Percentiles rank a stretch among this genome's conserved stretches.
Conservation (phyloP, 176 grass and related monocot genomes). For the Microstegium vimineum region DNA sequence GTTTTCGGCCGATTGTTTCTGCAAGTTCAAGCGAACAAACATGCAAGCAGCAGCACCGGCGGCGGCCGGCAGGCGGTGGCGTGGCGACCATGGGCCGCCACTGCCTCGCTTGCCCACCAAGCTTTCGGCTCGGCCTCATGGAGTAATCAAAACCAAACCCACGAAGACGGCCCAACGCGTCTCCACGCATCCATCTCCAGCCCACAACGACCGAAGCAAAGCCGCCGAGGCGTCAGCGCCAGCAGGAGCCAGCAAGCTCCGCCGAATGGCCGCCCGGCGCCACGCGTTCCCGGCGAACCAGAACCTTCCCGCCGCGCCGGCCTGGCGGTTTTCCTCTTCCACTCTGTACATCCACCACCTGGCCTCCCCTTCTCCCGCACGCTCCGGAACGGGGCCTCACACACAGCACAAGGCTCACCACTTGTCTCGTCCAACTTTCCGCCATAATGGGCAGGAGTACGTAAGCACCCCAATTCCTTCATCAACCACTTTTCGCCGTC, state of each 20-base stretch:
- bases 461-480: slow-evolving; percentile 16
- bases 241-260: too few species aligned
- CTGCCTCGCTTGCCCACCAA: not conserved
- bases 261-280: not conserved
- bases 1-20: too few species aligned
- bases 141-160: not conserved
- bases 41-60: too few species aligned
- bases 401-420: not conserved
- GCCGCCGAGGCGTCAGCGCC: not conserved
- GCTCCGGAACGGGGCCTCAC: not conserved
- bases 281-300: slow-evolving; percentile 22
- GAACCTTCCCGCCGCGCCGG: not conserved
- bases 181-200: not conserved
- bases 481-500: not conserved
- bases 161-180: not conserved
- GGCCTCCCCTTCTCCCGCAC: not conserved
- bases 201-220: not conserved
- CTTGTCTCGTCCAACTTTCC: not conserved
- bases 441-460: slow-evolving; percentile 48
- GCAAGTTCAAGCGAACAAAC: too few species aligned
- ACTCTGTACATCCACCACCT: slow-evolving; percentile 10
- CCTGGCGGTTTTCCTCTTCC: too few species aligned
- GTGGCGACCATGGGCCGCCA: not conserved
- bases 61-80: not conserved
- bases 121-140: not conserved